These are phyloP conservation scores for Nectriaceae sp. DNA, from an alignment of 2,329 filamentous ascomycete genomes.

Conservation along the genomic window DNA sequence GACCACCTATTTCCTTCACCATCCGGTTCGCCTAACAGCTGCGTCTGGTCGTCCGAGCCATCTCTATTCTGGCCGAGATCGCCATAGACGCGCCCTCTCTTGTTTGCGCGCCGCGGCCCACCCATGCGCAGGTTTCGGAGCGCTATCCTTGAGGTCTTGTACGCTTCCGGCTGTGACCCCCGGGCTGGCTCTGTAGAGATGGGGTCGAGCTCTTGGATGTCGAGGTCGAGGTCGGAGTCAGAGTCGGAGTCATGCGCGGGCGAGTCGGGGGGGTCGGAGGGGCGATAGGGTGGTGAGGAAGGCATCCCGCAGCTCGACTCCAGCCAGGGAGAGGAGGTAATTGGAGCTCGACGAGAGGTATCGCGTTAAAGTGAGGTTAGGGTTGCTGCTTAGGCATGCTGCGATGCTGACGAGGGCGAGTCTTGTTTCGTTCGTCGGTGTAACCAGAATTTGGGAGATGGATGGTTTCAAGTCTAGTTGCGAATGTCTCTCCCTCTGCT, in stretches of 20 bases:
- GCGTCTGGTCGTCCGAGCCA: constrained; percentile 65
- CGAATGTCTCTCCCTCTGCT: neutral
- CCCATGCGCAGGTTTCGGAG: constrained; percentile 71
- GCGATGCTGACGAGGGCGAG: neutral
- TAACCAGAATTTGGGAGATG: too few species aligned
- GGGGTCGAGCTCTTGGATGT: constrained; percentile 79
- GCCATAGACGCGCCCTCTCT: constrained; percentile 58
- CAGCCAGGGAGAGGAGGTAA: constrained; percentile 8
- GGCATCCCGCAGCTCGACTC: constrained; percentile 52
- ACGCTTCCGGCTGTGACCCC: constrained; percentile 37
- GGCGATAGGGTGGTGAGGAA: constrained; percentile 52
- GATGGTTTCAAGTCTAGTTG: too few species aligned
- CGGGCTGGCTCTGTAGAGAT: constrained; percentile 40
- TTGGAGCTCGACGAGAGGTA: neutral
- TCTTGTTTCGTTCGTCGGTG: neutral
- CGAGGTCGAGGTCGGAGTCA: constrained; percentile 75
- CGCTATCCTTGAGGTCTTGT: constrained; percentile 63
- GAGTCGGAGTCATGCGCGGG: constrained; percentile 68
- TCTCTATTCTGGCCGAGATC: constrained; percentile 59
- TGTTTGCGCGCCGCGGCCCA: constrained; percentile 57
- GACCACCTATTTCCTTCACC: constrained; percentile 57
- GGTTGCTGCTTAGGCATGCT: neutral
- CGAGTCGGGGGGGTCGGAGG: constrained; percentile 65
- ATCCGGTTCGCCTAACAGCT: constrained; percentile 66
- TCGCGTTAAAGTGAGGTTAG: constrained; percentile 5